Percentiles rank a stretch among this genome's conserved stretches.
phyloP scores from a whole-genome alignment of 345 rosid species.

The Brassica rapa region DNA sequence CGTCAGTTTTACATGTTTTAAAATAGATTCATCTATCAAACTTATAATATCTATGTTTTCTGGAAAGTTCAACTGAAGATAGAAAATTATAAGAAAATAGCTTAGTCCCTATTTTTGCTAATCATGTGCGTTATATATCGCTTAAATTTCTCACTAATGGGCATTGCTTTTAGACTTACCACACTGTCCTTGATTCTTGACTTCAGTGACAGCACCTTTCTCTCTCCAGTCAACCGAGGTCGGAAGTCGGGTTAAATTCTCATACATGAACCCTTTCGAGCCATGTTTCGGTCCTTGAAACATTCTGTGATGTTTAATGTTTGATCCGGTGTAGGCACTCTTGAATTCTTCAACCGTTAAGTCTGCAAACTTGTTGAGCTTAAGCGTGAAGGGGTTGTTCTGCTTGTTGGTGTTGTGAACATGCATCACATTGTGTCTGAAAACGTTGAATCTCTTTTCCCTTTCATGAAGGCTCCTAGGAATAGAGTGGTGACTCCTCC shows the following conservation, averaged over 20 bases:
- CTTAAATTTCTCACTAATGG: slow-evolving; percentile 2
- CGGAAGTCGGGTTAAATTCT: slow-evolving; percentile 42
- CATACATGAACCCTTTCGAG: slow-evolving; percentile 64
- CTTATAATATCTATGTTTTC: neutral
- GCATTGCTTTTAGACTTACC: slow-evolving; percentile 45
- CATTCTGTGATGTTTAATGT: slow-evolving; percentile 65
- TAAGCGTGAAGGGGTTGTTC: slow-evolving; percentile 70
- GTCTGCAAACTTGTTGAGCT: slow-evolving; percentile 83
- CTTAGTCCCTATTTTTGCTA: neutral
- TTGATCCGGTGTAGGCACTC: slow-evolving; percentile 60
- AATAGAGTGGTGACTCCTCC: slow-evolving; percentile 87
- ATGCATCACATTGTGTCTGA: slow-evolving; percentile 69
- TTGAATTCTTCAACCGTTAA: slow-evolving; percentile 71
- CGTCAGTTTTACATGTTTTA: neutral
- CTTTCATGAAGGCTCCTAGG: slow-evolving; percentile 69
- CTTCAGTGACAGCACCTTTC: slow-evolving; percentile 66
- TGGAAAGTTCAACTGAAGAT: no score
- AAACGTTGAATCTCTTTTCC: slow-evolving; percentile 67
- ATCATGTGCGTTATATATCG: slow-evolving; percentile 4
- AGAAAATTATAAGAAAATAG: neutral
- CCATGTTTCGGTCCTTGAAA: slow-evolving; percentile 47
- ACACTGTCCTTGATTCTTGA: slow-evolving; percentile 80
- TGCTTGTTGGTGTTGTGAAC: slow-evolving; percentile 68
- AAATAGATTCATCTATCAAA: neutral
- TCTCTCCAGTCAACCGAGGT: slow-evolving; percentile 72